phyloP scores from a whole-genome alignment of 306 rosid genomes.

The Sesbania bispinosa region DNA sequence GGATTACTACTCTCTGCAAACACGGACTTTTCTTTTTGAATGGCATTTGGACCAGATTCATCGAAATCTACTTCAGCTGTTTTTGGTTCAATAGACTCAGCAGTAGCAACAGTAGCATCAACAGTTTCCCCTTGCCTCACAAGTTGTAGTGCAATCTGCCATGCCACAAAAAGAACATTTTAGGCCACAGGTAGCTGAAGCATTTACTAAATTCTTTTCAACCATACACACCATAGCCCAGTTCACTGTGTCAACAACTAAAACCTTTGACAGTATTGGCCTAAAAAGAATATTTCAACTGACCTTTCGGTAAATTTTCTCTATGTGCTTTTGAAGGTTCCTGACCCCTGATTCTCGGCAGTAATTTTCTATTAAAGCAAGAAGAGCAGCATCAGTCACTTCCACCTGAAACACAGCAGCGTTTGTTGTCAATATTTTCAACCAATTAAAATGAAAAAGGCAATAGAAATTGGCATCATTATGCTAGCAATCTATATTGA shows the following conservation, averaged over 20 bases:
- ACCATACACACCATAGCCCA: too few species aligned
- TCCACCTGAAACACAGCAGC: constrained; percentile 60
- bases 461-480: not conserved
- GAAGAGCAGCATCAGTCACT: constrained; percentile 84
- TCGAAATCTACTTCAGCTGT: constrained; percentile 32
- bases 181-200: not conserved
- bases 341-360: constrained; percentile 93
- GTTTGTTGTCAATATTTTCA: constrained; percentile 13
- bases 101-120: constrained; percentile 33
- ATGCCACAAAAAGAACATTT: constrained; percentile 35
- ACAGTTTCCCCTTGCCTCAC: constrained; percentile 60
- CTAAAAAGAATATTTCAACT: constrained; percentile 13
- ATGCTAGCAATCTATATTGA: not conserved
- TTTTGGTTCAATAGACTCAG: constrained; percentile 33
- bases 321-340: constrained; percentile 94
- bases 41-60: constrained; percentile 22
- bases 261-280: constrained; percentile 1
- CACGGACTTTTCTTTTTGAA: constrained; percentile 26
- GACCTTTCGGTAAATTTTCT: constrained; percentile 94
- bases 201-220: constrained; percentile 1
- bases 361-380: constrained; percentile 78
- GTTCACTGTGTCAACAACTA: too few species aligned
- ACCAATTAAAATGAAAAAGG: not conserved
- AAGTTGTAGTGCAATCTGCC: constrained; percentile 89
- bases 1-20: constrained; percentile 30